Conservation (phyloP, 1,284 basidiomycete species). For the Pseudomicrostroma phylloplanum region DNA sequence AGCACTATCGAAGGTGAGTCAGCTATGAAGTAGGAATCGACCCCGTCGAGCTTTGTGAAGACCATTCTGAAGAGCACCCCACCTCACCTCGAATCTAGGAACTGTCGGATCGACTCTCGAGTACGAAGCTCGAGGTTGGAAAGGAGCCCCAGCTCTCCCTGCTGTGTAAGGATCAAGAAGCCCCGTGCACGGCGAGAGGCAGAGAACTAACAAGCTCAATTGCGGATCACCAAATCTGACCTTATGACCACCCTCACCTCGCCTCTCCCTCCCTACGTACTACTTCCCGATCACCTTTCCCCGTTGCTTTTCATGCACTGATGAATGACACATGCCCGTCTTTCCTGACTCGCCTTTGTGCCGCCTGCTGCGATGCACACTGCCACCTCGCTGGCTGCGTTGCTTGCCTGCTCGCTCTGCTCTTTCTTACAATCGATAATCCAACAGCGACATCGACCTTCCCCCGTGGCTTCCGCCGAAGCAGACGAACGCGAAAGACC, state of each 20-base stretch:
- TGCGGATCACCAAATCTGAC: background rate
- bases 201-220: background rate
- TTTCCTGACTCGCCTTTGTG: background rate
- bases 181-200: background rate
- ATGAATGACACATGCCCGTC: background rate
- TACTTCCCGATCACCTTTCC: too few species aligned
- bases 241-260: background rate
- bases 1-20: conserved; percentile 34
- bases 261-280: too few species aligned
- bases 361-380: background rate
- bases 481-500: conserved; percentile 30
- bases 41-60: too few species aligned
- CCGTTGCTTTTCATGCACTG: background rate
- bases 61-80: too few species aligned
- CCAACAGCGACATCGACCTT: conserved; percentile 19
- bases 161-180: conserved; percentile 4
- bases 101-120: conserved; percentile 28
- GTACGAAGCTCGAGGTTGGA: conserved; percentile 35
- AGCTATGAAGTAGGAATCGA: background rate
- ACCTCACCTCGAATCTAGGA: conserved; percentile 17
- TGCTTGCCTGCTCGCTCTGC: background rate
- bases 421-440: background rate
- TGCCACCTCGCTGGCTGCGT: background rate
- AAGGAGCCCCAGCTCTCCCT: conserved; percentile 21
- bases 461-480: conserved; percentile 39